Base-by-base conservation (phyloP, 441 rosid genomes). In the Pelargonium australe region DNA sequence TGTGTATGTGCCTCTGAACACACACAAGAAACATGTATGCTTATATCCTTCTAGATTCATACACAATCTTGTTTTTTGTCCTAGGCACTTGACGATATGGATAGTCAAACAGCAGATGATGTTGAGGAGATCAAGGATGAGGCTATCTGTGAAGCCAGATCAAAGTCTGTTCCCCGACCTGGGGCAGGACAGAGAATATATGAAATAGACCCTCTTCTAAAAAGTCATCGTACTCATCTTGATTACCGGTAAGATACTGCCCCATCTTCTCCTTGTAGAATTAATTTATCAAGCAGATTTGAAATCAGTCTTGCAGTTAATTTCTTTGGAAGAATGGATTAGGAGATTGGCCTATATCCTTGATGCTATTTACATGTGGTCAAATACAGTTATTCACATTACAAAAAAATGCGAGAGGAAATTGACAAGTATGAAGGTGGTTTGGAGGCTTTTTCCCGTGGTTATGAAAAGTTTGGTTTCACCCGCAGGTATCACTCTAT, bases 401-500 rank as follows among this genome's bases (percentile, higher is more conserved):
- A 92, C 84, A 86, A 37, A 83, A 89, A 79, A 82, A 53, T 90
- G 73, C 86, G 91, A n/a, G 87, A 79, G 57, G 90, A 79, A 75
- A 89, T 95, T 76, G 91, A 89, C 79, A 85, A 81, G 78, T 72
- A 75, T 77, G 99, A 95, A 80, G 98, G 96, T 75, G 97, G 98
- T 73, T 70, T 95, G 77, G 99, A 89, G 78, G 87, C 74, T 20
- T 92, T 95, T 80, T 92, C 99, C 82, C 95, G 93, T 53, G 98
- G 98, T 70, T 92, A 95, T 69, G 92, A 92, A 82, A 85, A 86
- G 78, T 78, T 95, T 76, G 99, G 99, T 80, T 95, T 95, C 78
- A 78, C 79, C 31, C 79, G 85, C 83, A 89, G 98, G 99, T 95
- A 78, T 63, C 37, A 41, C n/a, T 43, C 20, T 47, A 70, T 67